Percentiles rank a stretch among this genome's conserved stretches.
Conservation (phyloP, 1,139 yeast genomes). For the Wickerhamiella pararugosa region DNA sequence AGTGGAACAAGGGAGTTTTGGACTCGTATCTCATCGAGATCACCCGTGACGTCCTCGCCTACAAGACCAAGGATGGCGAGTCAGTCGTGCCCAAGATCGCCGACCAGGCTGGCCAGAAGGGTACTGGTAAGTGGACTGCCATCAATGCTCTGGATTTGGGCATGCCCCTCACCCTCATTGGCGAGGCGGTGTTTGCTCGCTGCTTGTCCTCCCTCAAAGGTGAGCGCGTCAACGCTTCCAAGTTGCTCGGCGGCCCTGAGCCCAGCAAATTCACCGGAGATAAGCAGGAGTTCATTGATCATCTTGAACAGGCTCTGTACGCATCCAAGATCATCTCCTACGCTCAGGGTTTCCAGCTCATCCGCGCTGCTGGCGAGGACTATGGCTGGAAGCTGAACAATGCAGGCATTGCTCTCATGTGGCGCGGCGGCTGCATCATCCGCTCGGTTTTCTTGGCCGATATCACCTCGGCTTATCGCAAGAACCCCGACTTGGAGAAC, state of each 20-base stretch:
- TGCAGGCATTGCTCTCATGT: slow-evolving; percentile 97
- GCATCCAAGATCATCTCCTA: slow-evolving; percentile 98
- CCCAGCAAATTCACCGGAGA: slow-evolving; percentile 40
- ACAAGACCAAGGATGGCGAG: slow-evolving; percentile 70
- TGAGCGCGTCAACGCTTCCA: slow-evolving; percentile 81
- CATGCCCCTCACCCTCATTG: slow-evolving; percentile 95
- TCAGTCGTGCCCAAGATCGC: slow-evolving; percentile 93
- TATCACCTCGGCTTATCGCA: slow-evolving; percentile 91
- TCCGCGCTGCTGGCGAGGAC: slow-evolving; percentile 95
- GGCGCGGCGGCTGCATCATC: slow-evolving; percentile 99
- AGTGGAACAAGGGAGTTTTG: slow-evolving; percentile 95
- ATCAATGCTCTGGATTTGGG: slow-evolving; percentile 95
- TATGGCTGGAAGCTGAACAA: slow-evolving; percentile 95
- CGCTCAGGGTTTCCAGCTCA: slow-evolving; percentile 99
- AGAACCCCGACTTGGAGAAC: slow-evolving; percentile 86
- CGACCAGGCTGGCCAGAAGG: slow-evolving; percentile 98
- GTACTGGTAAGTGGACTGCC: slow-evolving; percentile 99
- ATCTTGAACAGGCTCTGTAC: slow-evolving; percentile 94
- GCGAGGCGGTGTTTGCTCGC: slow-evolving; percentile 97
- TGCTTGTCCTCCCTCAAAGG: slow-evolving; percentile 83
- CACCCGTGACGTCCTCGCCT: slow-evolving; percentile 86
- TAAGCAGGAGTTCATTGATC: slow-evolving; percentile 73
- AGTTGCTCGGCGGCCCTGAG: slow-evolving; percentile 66
- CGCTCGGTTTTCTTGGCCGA: slow-evolving; percentile 97
- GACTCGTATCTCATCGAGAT: slow-evolving; percentile 96